Evolutionary conservation across 805 yeast species (phyloP).

Genomic region (Henningerozyma blattae): DNA sequence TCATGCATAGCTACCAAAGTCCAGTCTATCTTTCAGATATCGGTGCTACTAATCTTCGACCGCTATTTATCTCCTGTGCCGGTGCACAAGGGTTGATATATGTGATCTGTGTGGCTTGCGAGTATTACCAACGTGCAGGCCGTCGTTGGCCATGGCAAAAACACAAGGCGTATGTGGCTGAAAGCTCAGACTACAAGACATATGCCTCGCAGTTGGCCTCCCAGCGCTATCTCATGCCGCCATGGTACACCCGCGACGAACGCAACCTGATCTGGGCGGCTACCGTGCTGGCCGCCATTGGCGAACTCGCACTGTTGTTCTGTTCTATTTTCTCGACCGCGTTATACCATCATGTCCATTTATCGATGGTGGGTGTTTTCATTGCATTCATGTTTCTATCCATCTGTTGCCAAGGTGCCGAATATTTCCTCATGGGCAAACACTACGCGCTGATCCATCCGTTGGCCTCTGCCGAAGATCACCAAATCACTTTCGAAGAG

Average conservation of each 20-base stretch:
- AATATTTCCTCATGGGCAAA: constrained; percentile 35
- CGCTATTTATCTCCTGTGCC: constrained; percentile 68
- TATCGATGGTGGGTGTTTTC: constrained; percentile 62
- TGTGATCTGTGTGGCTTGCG: constrained; percentile 50
- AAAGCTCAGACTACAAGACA: constrained; percentile 33
- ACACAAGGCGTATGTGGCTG: not conserved
- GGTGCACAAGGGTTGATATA: constrained; percentile 69
- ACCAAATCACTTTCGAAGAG: constrained; percentile 7
- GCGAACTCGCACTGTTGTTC: constrained; percentile 62
- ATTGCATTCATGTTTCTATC: constrained; percentile 53
- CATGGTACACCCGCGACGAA: constrained; percentile 29
- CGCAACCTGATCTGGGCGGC: constrained; percentile 30
- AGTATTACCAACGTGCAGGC: constrained; percentile 44
- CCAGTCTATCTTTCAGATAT: constrained; percentile 72
- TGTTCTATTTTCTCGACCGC: constrained; percentile 65
- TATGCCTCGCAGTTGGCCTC: constrained; percentile 4
- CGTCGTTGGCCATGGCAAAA: constrained; percentile 29
- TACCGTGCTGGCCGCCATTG: constrained; percentile 37
- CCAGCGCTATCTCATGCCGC: constrained; percentile 23
- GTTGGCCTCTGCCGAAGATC: constrained; percentile 10
- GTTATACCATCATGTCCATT: constrained; percentile 41
- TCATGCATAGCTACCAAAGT: constrained; percentile 32
- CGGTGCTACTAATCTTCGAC: constrained; percentile 79
- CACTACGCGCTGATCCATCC: constrained; percentile 31
- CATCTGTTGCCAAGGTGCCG: constrained; percentile 31